Evolutionary conservation across 225 moss, liverwort and hornwort genomes (phyloP), one percentile per base, ranked within the genome.

Genomic region (Bryoerythrophyllum caledonicum): DNA sequence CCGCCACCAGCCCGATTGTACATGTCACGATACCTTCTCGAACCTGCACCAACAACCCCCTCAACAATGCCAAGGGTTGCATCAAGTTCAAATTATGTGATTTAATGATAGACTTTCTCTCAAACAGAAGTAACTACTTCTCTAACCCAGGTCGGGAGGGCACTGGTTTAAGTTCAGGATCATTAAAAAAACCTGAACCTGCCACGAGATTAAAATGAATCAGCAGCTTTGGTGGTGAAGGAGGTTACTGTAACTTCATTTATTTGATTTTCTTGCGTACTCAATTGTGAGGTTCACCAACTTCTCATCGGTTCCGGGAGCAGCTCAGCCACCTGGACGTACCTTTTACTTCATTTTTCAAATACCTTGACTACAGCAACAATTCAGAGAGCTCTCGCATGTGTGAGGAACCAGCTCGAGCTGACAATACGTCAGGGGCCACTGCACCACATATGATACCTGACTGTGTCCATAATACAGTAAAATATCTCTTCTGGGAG

Each of bases 31-130:
- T 30, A 61, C 12, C 46, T 28, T 60, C 30, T 72, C 60, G 60
- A 60, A 72, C 72, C 60, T 4, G 44, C 44, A n/a, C 72, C 72
- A 72, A n/a, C 72, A 28, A 72, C 72, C 60, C n/a, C 20, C 20
- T 27, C 58, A 26, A 27, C 40, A 19, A 56, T 41, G 26, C 26
- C 27, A 10, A 19, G n/a, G 2, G 9, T 37, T 32, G 30, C 67
- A n/a, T n/a, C n/a, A n/a, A n/a, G n/a, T n/a, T n/a, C n/a, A n/a
- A n/a, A n/a, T 32, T 32, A 26, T 25, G 44, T 67, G 5, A 26
- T 53, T 23, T 34, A 15, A 4, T n/a, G 8, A 23, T 3, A 6
- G 37, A 56, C 24, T 17, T 70, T 4, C 6, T 57, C 25, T 57
- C 26, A 41, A 17, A 8, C 54, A 2, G 15, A 15, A 68, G 13